phyloP scores from a whole-genome alignment of 306 rosid species.

The Canavalia gladiata region DNA sequence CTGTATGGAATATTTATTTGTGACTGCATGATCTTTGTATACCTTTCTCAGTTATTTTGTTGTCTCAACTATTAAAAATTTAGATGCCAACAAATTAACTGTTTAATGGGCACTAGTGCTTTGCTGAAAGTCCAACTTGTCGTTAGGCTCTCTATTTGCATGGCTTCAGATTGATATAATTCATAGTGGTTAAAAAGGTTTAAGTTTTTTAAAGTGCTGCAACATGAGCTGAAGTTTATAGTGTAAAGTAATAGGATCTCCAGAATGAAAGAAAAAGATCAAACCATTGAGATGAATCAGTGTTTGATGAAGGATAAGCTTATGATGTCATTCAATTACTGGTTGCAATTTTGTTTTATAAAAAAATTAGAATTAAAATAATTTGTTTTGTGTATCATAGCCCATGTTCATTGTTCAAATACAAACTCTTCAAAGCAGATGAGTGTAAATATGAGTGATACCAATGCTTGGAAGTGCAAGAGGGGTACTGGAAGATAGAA shows the following conservation, averaged over 20 bases:
- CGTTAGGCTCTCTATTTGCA: background rate
- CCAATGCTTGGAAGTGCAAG: background rate
- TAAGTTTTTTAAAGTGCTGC: background rate
- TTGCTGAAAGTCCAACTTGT: background rate
- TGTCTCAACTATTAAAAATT: background rate
- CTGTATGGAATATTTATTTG: background rate
- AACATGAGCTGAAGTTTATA: background rate
- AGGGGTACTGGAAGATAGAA: background rate
- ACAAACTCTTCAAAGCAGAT: background rate
- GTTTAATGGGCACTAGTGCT: background rate
- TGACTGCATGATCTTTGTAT: background rate
- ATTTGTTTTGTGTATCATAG: background rate
- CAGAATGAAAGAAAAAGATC: background rate
- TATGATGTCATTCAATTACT: background rate
- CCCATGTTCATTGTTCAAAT: background rate
- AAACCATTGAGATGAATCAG: background rate
- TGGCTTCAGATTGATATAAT: conserved; percentile 8
- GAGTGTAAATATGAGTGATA: background rate
- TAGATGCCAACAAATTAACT: background rate
- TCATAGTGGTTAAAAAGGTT: background rate
- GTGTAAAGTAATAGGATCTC: background rate
- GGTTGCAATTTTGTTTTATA: background rate
- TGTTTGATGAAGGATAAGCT: background rate
- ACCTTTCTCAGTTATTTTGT: background rate
- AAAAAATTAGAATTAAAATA: background rate